phyloP scores from a whole-genome alignment of 2,329 filamentous ascomycete genomes.

The Beauveria sp. region DNA sequence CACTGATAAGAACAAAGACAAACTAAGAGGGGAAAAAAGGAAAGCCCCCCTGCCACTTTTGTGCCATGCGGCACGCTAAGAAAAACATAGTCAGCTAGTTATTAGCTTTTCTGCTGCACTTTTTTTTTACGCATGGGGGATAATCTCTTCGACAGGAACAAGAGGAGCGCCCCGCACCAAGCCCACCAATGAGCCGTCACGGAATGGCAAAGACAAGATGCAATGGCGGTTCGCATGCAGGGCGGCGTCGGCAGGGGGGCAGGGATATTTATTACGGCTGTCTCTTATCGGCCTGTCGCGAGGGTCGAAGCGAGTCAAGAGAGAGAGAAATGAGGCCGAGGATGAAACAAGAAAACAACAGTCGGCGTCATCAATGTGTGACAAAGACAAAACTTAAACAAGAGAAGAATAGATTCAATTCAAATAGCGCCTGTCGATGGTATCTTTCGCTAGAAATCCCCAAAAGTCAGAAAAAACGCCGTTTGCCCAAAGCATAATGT shows the following conservation, averaged over 20 bases:
- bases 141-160: neutral
- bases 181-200: slow-evolving; percentile 1
- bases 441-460: slow-evolving; percentile 10
- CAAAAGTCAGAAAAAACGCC: slow-evolving; percentile 1
- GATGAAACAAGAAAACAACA: neutral
- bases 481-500: slow-evolving; percentile 2
- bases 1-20: slow-evolving; percentile 5
- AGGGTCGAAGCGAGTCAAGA: neutral
- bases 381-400: neutral
- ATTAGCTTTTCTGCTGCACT: neutral
- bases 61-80: neutral
- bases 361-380: neutral
- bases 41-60: no score
- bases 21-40: neutral
- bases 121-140: neutral
- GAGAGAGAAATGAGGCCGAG: neutral
- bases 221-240: neutral
- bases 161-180: neutral
- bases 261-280: no score
- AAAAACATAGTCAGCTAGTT: no score
- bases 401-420: neutral
- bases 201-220: neutral
- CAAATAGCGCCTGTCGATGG: slow-evolving; percentile 7
- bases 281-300: slow-evolving; percentile 1
- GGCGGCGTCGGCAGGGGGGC: no score